Base-by-base conservation (phyloP, 208 protist genomes). In the Porcisia deanei region DNA sequence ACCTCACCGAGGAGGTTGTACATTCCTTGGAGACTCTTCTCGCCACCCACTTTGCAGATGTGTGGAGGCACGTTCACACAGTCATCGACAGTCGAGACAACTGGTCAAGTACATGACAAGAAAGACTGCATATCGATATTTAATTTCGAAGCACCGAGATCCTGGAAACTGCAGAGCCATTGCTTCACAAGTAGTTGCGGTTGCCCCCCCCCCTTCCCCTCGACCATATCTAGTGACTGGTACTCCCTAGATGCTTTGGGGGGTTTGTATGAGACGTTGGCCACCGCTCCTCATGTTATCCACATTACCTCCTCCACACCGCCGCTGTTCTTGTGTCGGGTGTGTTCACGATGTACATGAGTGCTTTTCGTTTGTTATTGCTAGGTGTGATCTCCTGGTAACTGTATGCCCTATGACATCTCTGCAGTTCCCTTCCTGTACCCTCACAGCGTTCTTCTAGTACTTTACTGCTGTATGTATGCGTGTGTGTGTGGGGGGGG, bases 1-100 rank as follows among this genome's bases (percentile, higher is more conserved):
- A 82, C 45, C 43, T 82, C 30, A 78, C 59, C 12, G 68, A 70
- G 12, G 20, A 53, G 1, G 53, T 78, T 1, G 78, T 75, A 18
- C 6, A 34, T 5, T 45, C 49, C 39, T 57, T 82, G 1, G 78
- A 82, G 30, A 49, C n/a, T 45, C 4, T 53, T 1, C 0, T 82
- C 9, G 8, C n/a, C 2, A 71, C 2, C 25, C 30, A 67, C 25
- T 82, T 82, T 65, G 58, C 49, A 4, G 73, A 78, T 53, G 73
- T 82, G 2, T 78, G 72, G 68, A 20, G 3, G 7, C 39, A 61
- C 22, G 47, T 71, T 2, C n/a, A 71, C 25, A n/a, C 6, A 16
- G 47, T 71, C 25, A 71, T 25, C 47, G 54, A 30, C 14, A 30
- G 25, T 22, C 9, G 7, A 57, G 54, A 30, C 47, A 4, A 1